Base-by-base conservation (phyloP, 2,329 filamentous ascomycete genomes). In the Pleoardoris graminearum region DNA sequence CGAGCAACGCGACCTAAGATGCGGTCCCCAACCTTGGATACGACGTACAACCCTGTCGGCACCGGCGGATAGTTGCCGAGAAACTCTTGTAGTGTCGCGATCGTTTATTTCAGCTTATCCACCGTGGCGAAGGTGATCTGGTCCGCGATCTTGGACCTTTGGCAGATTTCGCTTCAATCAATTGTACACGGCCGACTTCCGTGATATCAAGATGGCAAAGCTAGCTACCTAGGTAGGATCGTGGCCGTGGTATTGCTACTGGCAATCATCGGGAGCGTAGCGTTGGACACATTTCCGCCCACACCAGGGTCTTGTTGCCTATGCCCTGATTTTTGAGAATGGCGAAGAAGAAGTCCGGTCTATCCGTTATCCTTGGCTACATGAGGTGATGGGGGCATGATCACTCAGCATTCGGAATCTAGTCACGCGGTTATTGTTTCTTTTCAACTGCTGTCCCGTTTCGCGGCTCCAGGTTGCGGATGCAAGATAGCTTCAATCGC, bases 181-280 rank as follows among this genome's bases (percentile, higher is more conserved):
- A 0, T 45, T 42, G 45, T 66, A 66, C 0, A 47, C 46, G 0
- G 41, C 35, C 0, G 53, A 48, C 33, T 70, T 50, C 16, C 39
- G 53, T 19, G 77, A 60, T 0, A 82, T 64, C 0, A 76, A 65
- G 47, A 72, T 80, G 0, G 76, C 77, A 0, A 68, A 62, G 1
- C 77, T 78, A 0, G 69, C 62, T n/a, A n/a, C n/a, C n/a, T n/a
- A 2, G 81, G 62, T 2, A 73, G 61, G 0, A 77, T 77, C 0
- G n/a, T n/a, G n/a, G 78, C 77, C 0, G 77, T 80, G 0, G 79
- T 80, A 48, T 80, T 77, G 4, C 69, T 74, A 0, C 78, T 79
- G 0, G 75, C 78, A 2, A 72, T 50, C 5, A 78, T 63, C 33
- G 78, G 62, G 1, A 69, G 44, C 4, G 62, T 51, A 1, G 68